Evolutionary conservation across 306 rosid species (phyloP), one percentile per base, ranked within the genome.

Genomic region (Parietaria judaica): DNA sequence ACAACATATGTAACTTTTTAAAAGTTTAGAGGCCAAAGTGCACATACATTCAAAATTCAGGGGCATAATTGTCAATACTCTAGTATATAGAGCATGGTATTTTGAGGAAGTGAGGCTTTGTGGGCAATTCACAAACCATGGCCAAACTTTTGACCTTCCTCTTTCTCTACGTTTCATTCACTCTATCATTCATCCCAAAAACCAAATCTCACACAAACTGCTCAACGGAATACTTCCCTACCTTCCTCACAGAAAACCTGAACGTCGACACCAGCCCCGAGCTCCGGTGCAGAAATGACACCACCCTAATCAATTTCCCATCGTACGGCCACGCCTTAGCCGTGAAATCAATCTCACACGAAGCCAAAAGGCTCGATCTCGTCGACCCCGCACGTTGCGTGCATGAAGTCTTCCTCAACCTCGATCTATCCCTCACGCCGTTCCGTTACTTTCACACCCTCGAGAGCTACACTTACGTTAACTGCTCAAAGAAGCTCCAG

Each of bases 291-390:
- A 67, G 63, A 59, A 46, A 70, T 64, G 84, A 77, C 84, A 14
- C 52, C 57, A 81, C 97, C 70, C 61, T 68, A 6, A 82, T 85
- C 61, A 82, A 77, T 56, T 78, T 88, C 74, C 87, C 80, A 41
- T 73, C 82, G 17, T 77, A 78, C 46, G 83, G 87, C 0, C 14
- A n/a, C 4, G 76, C 79, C 54, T 72, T 91, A 34, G 70, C 71
- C 1, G 78, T 88, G 34, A 83, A 82, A 50, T 83, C 98, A 58
- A 86, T 91, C 66, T 81, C 92, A 3, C 85, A 91, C 54, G 70
- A 77, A 36, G 36, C 62, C 76, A 73, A 66, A 74, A 85, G 34
- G 51, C 72, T 91, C 13, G 65, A 80, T 51, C 94, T 92, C 48
- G 61, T 68, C 23, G 96, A 88, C 76, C 90, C 89, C 59, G 71